These are phyloP conservation scores for Oryza longistaminata DNA, from an alignment of 176 grass and related monocot genomes.

Conservation along the genomic window DNA sequence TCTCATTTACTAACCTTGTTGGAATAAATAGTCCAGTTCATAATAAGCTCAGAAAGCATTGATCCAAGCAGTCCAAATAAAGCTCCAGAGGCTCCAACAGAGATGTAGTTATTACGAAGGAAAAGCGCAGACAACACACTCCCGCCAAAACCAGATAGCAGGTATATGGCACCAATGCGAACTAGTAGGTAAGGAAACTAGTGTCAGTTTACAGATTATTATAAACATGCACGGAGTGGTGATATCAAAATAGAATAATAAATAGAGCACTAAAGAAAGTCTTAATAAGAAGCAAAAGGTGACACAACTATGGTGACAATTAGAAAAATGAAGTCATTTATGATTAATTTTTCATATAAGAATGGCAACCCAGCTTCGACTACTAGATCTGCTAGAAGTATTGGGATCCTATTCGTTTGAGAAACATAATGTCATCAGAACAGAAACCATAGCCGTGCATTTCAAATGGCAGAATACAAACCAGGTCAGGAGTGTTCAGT, in stretches of 20 bases:
- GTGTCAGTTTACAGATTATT: constrained; percentile 21
- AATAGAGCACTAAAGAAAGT: neutral
- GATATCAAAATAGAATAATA: neutral
- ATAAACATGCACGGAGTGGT: neutral
- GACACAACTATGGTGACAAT: neutral
- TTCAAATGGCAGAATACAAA: neutral
- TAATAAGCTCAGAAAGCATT: constrained; percentile 98
- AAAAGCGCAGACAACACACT: constrained; percentile 83
- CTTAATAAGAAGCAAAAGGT: neutral
- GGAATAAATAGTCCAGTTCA: constrained; percentile 97
- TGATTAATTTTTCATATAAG: neutral
- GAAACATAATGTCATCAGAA: neutral
- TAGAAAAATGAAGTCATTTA: neutral
- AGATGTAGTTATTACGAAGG: constrained; percentile 54
- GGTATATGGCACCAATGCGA: constrained; percentile 81
- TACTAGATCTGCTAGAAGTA: neutral
- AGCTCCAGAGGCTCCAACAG: constrained; percentile 90
- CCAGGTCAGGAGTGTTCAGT: neutral
- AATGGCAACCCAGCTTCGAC: neutral
- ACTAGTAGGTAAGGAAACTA: constrained; percentile 46
- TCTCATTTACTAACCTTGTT: constrained; percentile 57
- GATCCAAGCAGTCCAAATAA: constrained; percentile 94
- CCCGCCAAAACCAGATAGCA: constrained; percentile 82
- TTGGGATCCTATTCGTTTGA: neutral
- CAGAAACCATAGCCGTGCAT: neutral